A percentile compares a stretch with the other conserved stretches of the same genome.
These are phyloP conservation scores for Hippophae gyantsensis DNA, from an alignment of 306 rosid species.

Conservation along the genomic window DNA sequence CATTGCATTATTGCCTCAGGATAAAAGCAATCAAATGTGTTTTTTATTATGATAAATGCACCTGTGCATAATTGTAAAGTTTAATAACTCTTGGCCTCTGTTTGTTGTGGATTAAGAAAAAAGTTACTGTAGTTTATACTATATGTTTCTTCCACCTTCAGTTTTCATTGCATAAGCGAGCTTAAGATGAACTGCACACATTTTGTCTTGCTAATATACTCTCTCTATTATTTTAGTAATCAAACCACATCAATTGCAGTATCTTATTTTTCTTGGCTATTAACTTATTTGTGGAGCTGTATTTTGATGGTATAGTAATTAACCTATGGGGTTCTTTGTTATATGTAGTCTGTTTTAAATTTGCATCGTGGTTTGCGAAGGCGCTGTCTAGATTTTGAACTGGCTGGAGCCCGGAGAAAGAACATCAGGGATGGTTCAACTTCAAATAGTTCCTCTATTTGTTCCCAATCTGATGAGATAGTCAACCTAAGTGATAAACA, in stretches of 20 bases:
- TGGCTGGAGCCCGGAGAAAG: slow-evolving; percentile 15
- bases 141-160: neutral
- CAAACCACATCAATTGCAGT: neutral
- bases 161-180: neutral
- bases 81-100: neutral
- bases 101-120: too few relatives aligned
- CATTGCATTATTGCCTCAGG: neutral
- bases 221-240: neutral
- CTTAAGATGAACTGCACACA: too few relatives aligned
- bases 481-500: neutral
- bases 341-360: slow-evolving; percentile 17
- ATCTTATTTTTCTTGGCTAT: neutral
- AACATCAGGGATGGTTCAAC: slow-evolving; percentile 8
- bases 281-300: too few relatives aligned
- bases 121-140: neutral
- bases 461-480: slow-evolving; percentile 8
- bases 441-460: neutral
- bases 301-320: neutral
- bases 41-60: neutral
- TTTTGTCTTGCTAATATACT: neutral
- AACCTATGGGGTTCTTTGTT: neutral
- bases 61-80: neutral
- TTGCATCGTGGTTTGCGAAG: slow-evolving; percentile 13
- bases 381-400: slow-evolving; percentile 25
- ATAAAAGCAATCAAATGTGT: neutral